A percentile compares a stretch with the other conserved stretches of the same genome.
Evolutionary conservation across 495 filamentous ascomycete species (phyloP).

Genomic region (Neurospora intermedia): DNA sequence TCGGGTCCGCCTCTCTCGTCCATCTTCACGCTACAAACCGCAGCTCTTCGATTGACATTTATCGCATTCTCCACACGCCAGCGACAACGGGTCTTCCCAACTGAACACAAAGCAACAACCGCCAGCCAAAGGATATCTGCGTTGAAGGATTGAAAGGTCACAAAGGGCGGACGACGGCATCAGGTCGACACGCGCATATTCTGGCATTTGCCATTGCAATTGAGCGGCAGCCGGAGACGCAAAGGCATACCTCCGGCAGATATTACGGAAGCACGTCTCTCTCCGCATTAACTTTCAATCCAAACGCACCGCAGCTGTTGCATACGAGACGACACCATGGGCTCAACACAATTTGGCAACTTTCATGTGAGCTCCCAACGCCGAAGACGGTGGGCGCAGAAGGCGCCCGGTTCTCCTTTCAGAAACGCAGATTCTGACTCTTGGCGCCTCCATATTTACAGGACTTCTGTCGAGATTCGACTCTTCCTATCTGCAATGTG

Average conservation of each 20-base stretch:
- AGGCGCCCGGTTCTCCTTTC: background rate
- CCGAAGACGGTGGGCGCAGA: background rate
- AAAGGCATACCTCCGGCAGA: background rate
- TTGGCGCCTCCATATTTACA: slow-evolving; percentile 21
- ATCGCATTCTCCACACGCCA: background rate
- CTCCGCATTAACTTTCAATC: background rate
- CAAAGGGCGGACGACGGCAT: background rate
- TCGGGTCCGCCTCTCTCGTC: background rate
- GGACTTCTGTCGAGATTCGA: slow-evolving; percentile 95
- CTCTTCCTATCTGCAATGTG: slow-evolving; percentile 95
- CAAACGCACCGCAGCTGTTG: slow-evolving; percentile 7
- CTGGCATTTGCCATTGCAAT: background rate
- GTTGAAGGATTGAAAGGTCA: background rate
- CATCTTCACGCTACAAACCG: background rate
- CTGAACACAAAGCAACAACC: background rate
- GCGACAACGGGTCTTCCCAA: background rate
- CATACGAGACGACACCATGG: slow-evolving; percentile 34
- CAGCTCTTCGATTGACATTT: background rate
- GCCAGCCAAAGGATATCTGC: background rate
- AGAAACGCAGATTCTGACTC: background rate
- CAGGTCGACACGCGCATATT: background rate
- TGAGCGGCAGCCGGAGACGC: background rate
- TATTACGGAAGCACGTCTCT: background rate
- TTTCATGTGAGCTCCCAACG: slow-evolving; percentile 59
- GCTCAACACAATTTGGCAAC: slow-evolving; percentile 72